Base-by-base conservation (phyloP, 805 yeast species). In the Pichia nakasei region DNA sequence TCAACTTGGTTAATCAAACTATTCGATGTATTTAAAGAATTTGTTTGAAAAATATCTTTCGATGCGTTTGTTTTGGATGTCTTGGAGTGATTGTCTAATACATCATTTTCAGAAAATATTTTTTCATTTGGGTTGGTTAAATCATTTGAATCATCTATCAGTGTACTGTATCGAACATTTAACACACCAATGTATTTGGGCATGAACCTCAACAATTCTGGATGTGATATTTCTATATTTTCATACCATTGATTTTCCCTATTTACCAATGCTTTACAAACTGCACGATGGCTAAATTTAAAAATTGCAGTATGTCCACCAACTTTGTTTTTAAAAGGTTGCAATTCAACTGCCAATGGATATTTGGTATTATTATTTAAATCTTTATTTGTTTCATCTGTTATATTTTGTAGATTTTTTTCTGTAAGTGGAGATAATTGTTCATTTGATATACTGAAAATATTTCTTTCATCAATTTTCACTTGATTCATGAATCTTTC, bases 271-370 rank as follows among this genome's bases (percentile, higher is more conserved):
- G 93, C 93, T 62, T 93, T 93, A 63, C 97, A 93, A 17, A 93
- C 96, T 0, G 97, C 97, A 46, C 85, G 71, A 52, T 80, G 85
- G 5, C 95, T 83, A 59, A 93, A 93, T 51, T 91, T 76, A 66
- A 91, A 93, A 31, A 93, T 88, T 1, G 97, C 97, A 0, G 97
- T 91, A 60, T 93, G 99, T 0, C 99, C 99, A 8, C 99, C 99
- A 20, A 93, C 97, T 58, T 85, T 88, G 59, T 93, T 88, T 44
- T 82, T 80, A 64, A 89, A 91, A 2, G 97, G 97, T 43, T 85
- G 77, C 46, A 91, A 65, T 59, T 91, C 97, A 1, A 89, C 96
- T 1, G 96, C 85, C 26, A 87, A 64, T 3, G 88, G 84, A 51
- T 70, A 83, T 35, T 69, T 65, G 7, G 65, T 61, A 9, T 61